These are phyloP conservation scores for Xylaria sp. DNA, from an alignment of 2,329 filamentous ascomycete species.

Conservation along the genomic window DNA sequence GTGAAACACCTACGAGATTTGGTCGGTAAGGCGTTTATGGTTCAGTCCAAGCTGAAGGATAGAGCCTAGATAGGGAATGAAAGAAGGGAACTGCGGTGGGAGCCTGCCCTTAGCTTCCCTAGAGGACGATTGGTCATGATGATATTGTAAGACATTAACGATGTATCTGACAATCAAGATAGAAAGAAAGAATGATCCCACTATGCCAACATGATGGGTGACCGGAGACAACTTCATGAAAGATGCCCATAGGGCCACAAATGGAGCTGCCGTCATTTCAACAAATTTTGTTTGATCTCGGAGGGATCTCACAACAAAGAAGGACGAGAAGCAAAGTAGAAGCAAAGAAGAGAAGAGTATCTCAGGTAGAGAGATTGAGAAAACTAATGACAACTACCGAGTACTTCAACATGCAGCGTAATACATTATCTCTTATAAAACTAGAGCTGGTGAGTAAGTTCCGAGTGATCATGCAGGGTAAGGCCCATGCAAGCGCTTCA, in stretches of 20 bases:
- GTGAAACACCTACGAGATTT: conserved; percentile 21
- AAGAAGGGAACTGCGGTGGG: conserved; percentile 21
- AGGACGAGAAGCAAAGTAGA: neutral
- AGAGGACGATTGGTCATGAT: conserved; percentile 13
- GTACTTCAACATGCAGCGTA: neutral
- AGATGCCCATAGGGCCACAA: conserved; percentile 17
- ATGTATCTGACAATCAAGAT: conserved; percentile 13
- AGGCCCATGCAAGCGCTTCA: neutral
- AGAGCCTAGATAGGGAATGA: conserved; percentile 22
- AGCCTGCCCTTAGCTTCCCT: conserved; percentile 7
- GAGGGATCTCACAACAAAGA: neutral
- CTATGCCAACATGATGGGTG: neutral
- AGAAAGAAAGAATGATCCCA: conserved; percentile 4
- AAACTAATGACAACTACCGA: neutral
- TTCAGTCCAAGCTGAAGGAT: conserved; percentile 18
- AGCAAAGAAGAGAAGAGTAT: neutral
- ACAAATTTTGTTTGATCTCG: neutral
- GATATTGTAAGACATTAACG: conserved; percentile 14
- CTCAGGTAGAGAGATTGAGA: neutral
- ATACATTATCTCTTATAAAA: conserved; percentile 4
- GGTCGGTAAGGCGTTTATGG: conserved; percentile 18
- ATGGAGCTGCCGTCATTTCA: conserved; percentile 21
- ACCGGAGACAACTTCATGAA: conserved; percentile 13
- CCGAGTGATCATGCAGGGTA: conserved; percentile 2
- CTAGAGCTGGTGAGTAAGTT: neutral